Evolutionary conservation across 345 rosid genomes (phyloP), one percentile per base, ranked within the genome.

Genomic region (Tarenaya hassleriana): DNA sequence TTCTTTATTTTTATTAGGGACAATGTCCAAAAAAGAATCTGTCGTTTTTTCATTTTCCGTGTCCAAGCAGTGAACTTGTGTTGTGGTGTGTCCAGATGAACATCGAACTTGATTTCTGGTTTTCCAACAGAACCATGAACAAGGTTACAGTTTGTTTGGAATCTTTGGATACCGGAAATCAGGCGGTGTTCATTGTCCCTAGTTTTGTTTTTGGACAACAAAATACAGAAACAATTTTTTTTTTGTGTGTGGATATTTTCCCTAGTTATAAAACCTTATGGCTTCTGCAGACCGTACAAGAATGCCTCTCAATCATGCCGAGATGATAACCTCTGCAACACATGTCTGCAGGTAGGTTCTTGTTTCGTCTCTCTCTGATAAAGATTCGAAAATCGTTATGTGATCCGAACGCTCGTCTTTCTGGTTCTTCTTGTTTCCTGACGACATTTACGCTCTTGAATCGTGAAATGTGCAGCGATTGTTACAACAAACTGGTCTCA

Each of bases 301-400:
- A 70, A 58, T 91, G 86, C 79, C 68, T 10, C 70, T 91, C 55
- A 87, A 87, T 67, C 87, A 80, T 29, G 85, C 95, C n/a, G 98
- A 84, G 63, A 47, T 48, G 71, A 80, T 91, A 60, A 73, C 80
- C 52, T 58, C 81, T 40, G 62, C 73, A 41, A 84, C 96, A 49
- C 71, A 80, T 71, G 62, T 77, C 52, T 91, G 98, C 96, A 69
- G 81, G 98, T 91, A 77, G 69, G 76, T 56, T 34, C 34, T n/a
- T 45, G 19, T 29, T 7, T 49, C 11, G 18, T 12, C 21, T 21
- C 21, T 14, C 3, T 52, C 20, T 24, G 21, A 52, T 37, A 24
- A 31, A 38, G 33, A n/a, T n/a, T n/a, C n/a, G n/a, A n/a, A n/a
- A 50, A 24, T 16, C 15, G 13, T 35, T 35, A 7, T 7, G 13